Conservation (phyloP, 139 green algal genomes). For the Trebouxia sp. region DNA sequence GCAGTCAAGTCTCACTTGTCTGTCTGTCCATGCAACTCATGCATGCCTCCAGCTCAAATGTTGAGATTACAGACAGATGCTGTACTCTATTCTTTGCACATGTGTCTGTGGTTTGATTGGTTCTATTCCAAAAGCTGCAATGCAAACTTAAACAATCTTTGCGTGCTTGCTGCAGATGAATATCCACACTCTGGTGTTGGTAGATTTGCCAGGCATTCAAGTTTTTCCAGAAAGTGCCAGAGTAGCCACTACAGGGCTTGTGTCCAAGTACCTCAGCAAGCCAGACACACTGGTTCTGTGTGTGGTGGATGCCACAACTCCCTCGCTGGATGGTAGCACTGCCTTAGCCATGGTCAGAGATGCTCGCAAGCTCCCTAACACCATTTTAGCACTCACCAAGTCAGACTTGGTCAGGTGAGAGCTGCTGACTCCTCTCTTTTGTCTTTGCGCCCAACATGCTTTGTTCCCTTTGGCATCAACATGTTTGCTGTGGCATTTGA, state of each 20-base stretch:
- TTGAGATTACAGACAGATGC: neutral
- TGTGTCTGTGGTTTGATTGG: neutral
- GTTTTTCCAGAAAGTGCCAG: neutral
- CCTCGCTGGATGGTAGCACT: neutral
- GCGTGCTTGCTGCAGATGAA: conserved; percentile 21
- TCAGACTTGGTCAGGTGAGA: conserved; percentile 16
- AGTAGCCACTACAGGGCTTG: neutral
- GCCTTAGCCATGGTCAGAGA: neutral
- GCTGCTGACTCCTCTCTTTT: no score
- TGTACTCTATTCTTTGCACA: neutral
- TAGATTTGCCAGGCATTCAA: conserved; percentile 16
- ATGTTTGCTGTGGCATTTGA: no score
- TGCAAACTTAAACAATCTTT: neutral
- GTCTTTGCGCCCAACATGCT: no score
- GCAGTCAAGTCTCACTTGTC: no score
- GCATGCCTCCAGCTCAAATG: no score
- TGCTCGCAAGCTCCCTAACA: neutral
- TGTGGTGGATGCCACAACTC: neutral
- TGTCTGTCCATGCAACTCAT: no score
- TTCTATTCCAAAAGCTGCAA: neutral
- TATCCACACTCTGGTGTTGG: neutral
- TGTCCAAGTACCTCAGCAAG: conserved; percentile 18
- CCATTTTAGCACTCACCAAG: conserved; percentile 29
- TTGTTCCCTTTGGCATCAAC: no score
- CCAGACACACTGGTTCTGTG: conserved; percentile 12